A percentile compares a stretch with the other conserved stretches of the same genome.
phyloP scores from a whole-genome alignment of 1,139 yeast genomes.

The Fermentozyma sake region DNA sequence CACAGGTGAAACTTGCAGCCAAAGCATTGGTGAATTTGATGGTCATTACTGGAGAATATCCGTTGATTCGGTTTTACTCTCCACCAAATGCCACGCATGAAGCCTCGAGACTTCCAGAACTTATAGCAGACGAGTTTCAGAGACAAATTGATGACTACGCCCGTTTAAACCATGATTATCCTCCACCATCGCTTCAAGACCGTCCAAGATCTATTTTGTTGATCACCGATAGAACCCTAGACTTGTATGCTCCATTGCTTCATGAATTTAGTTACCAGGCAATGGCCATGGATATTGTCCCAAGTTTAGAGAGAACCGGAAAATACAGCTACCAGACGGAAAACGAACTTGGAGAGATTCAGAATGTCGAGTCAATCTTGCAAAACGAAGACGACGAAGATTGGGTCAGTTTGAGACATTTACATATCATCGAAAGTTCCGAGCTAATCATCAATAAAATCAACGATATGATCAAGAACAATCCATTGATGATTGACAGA shows the following conservation, averaged over 20 bases:
- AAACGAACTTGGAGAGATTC: conserved; percentile 52
- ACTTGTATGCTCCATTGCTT: conserved; percentile 75
- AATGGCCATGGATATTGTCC: conserved; percentile 75
- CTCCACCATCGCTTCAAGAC: conserved; percentile 49
- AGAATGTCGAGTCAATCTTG: conserved; percentile 37
- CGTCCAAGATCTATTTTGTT: conserved; percentile 72
- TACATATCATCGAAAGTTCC: conserved; percentile 74
- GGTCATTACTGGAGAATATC: conserved; percentile 82
- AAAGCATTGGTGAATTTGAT: conserved; percentile 64
- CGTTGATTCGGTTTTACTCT: conserved; percentile 69
- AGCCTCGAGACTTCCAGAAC: conserved; percentile 64
- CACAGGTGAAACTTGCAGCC: conserved; percentile 59
- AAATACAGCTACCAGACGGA: conserved; percentile 60
- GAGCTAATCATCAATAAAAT: conserved; percentile 59
- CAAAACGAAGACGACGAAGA: conserved; percentile 65
- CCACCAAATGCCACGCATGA: conserved; percentile 45
- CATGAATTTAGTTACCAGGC: conserved; percentile 96
- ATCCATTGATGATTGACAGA: conserved; percentile 67
- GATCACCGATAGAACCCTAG: conserved; percentile 79
- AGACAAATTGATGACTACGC: conserved; percentile 70
- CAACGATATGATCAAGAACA: conserved; percentile 64
- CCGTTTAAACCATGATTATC: conserved; percentile 59
- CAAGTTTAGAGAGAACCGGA: conserved; percentile 46
- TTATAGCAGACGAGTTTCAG: conserved; percentile 74
- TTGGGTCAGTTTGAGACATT: conserved; percentile 71